Conservation (phyloP, 225 moss, liverwort and hornwort species). For the Bryum argenteum region DNA sequence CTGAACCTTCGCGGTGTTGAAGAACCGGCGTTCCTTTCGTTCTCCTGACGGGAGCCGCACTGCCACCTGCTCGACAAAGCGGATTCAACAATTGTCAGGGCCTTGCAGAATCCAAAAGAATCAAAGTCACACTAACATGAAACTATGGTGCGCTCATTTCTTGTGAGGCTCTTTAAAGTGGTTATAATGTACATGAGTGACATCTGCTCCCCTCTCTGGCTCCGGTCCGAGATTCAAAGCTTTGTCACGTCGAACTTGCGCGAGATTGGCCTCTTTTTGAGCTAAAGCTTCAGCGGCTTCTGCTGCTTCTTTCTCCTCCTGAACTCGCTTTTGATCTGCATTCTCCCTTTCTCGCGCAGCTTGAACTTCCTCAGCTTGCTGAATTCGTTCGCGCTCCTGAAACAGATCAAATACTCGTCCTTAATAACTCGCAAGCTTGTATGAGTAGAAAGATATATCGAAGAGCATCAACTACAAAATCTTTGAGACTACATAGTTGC, state of each 20-base stretch:
- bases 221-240: slow-evolving; percentile 75
- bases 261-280: slow-evolving; percentile 57
- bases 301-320: slow-evolving; percentile 64
- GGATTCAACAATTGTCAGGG: neutral
- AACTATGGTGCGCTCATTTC: too few species aligned
- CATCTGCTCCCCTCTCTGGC: slow-evolving; percentile 76
- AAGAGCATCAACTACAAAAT: too few species aligned
- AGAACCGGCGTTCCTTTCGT: slow-evolving; percentile 76
- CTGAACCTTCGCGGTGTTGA: slow-evolving; percentile 58
- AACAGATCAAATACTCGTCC: slow-evolving; percentile 11
- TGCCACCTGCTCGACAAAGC: slow-evolving; percentile 59
- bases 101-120: neutral
- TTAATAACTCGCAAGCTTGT: neutral
- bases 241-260: slow-evolving; percentile 76
- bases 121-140: neutral
- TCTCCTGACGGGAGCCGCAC: slow-evolving; percentile 85
- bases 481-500: too few species aligned
- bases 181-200: slow-evolving; percentile 43
- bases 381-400: slow-evolving; percentile 82
- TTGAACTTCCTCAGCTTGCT: slow-evolving; percentile 62
- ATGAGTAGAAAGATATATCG: too few species aligned
- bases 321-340: slow-evolving; percentile 60
- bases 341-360: slow-evolving; percentile 65
- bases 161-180: neutral
- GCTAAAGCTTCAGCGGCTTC: slow-evolving; percentile 55